phyloP scores from a whole-genome alignment of 2,329 filamentous ascomycete genomes.

The Celoporthe dispersa region DNA sequence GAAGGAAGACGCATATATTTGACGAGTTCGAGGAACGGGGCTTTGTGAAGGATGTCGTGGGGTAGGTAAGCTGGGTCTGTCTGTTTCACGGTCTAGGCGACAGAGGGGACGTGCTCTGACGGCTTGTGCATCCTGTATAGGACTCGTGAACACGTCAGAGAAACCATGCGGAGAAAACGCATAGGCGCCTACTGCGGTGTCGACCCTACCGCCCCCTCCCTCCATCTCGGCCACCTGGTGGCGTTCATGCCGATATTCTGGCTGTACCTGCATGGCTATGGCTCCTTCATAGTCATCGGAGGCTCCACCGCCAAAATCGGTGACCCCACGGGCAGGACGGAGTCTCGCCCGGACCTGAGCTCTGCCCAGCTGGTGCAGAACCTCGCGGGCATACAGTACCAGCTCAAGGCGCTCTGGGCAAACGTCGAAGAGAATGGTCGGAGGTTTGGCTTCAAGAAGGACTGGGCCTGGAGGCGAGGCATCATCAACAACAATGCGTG shows the following conservation, averaged over 20 bases:
- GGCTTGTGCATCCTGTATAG: neutral
- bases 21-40: constrained; percentile 72
- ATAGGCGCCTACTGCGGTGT: constrained; percentile 80
- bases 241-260: constrained; percentile 85
- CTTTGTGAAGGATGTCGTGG: constrained; percentile 74
- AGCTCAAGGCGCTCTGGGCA: constrained; percentile 72
- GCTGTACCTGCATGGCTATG: constrained; percentile 78
- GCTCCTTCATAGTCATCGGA: constrained; percentile 69
- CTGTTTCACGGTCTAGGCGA: neutral
- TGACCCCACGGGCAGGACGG: constrained; percentile 74
- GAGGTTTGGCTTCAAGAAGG: constrained; percentile 66
- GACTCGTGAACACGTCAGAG: constrained; percentile 54
- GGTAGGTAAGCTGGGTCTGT: constrained; percentile 53
- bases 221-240: constrained; percentile 81
- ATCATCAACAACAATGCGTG: constrained; percentile 84
- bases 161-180: constrained; percentile 66
- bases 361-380: constrained; percentile 63
- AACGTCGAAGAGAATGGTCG: constrained; percentile 71
- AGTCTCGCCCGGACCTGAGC: constrained; percentile 59
- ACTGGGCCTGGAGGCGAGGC: constrained; percentile 69
- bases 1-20: constrained; percentile 60
- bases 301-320: constrained; percentile 79
- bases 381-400: constrained; percentile 68
- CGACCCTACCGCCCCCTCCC: constrained; percentile 78
- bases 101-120: constrained; percentile 18